Percentiles rank a stretch among this genome's conserved stretches.
Conservation (phyloP, 805 yeast species). For the Komagataella mondaviorum region DNA sequence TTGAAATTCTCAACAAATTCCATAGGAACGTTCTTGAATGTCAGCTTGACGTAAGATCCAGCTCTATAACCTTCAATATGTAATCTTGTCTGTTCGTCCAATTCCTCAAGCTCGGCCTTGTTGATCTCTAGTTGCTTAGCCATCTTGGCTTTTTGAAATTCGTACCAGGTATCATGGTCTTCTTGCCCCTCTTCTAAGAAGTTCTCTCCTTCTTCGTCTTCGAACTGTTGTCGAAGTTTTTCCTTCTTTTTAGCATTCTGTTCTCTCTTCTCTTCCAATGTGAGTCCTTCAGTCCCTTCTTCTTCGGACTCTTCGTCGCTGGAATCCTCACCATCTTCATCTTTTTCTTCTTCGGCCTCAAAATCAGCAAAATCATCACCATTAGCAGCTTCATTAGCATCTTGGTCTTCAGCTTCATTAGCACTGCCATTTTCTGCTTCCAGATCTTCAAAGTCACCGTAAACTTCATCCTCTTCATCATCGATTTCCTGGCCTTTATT, state of each 20-base stretch:
- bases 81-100: constrained; percentile 67
- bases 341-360: constrained; percentile 34
- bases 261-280: constrained; percentile 66
- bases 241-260: constrained; percentile 84
- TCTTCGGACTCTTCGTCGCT: constrained; percentile 28
- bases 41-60: constrained; percentile 86
- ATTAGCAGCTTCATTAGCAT: constrained; percentile 23
- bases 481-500: constrained; percentile 18
- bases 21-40: constrained; percentile 72
- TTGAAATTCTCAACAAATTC: constrained; percentile 83
- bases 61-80: constrained; percentile 86
- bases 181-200: constrained; percentile 59
- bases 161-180: constrained; percentile 95
- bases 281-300: constrained; percentile 25
- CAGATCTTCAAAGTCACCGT: constrained; percentile 25
- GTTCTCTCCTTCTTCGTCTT: constrained; percentile 51
- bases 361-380: constrained; percentile 40
- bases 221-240: constrained; percentile 77
- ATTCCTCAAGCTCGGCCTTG: constrained; percentile 57
- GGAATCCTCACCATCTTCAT: constrained; percentile 19
- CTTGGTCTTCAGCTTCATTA: constrained; percentile 15
- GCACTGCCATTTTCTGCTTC: constrained; percentile 10
- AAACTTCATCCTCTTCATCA: constrained; percentile 34
- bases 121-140: constrained; percentile 93
- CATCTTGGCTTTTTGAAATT: constrained; percentile 91